Percentiles rank a stretch among this genome's conserved stretches.
Conservation (phyloP, 208 protist genomes). For the Leishmania turanica region DNA sequence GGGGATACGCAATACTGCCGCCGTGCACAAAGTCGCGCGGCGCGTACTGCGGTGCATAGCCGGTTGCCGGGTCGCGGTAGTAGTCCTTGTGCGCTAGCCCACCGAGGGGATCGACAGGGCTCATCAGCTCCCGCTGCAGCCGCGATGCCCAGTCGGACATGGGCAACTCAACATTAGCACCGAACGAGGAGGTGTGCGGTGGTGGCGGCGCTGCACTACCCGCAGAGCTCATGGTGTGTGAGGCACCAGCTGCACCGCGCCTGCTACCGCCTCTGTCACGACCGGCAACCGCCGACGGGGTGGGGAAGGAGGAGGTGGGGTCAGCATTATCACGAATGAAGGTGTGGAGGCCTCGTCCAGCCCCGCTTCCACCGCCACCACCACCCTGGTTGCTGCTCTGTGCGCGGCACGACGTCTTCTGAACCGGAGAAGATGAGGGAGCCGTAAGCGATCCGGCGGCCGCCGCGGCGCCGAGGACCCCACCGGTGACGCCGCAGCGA, state of each 20-base stretch:
- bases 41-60: constrained; percentile 84
- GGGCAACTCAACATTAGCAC: neutral
- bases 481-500: constrained; percentile 20
- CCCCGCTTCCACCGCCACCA: constrained; percentile 1
- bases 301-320: constrained; percentile 17
- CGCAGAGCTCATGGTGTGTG: neutral
- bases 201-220: neutral
- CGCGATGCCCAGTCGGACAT: constrained; percentile 59
- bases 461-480: neutral
- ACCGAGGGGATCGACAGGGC: constrained; percentile 71
- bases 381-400: constrained; percentile 24
- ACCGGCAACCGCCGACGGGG: neutral
- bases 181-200: neutral
- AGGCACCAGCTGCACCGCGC: neutral
- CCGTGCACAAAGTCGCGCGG: constrained; percentile 82
- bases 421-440: neutral
- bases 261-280: neutral
- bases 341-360: constrained; percentile 19
- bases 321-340: constrained; percentile 25
- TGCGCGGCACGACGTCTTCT: constrained; percentile 1
- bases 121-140: constrained; percentile 80
- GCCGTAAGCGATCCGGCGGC: neutral
- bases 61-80: constrained; percentile 78
- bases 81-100: constrained; percentile 86
- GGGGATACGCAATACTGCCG: constrained; percentile 67